Evolutionary conservation across 768 basidiomycete species (phyloP), one percentile per base, ranked within the genome.

Genomic region (Galerina sulciceps): DNA sequence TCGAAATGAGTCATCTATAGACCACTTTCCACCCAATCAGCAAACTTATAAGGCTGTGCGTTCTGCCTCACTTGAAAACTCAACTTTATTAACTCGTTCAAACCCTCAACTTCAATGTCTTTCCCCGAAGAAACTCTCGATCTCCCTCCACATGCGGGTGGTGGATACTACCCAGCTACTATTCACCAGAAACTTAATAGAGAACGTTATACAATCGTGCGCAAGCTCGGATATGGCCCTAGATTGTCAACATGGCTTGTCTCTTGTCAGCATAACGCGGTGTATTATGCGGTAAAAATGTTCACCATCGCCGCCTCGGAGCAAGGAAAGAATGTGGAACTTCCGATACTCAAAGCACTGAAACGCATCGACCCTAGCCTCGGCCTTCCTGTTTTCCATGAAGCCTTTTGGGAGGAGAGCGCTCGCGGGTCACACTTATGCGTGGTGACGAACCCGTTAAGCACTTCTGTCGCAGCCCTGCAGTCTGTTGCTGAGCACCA

Each of bases 61-160:
- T n/a, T n/a, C n/a, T n/a, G n/a, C n/a, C n/a, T n/a, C n/a, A n/a
- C n/a, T n/a, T n/a, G n/a, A n/a, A n/a, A n/a, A n/a, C n/a, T n/a
- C n/a, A n/a, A n/a, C n/a, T n/a, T n/a, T n/a, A n/a, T n/a, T n/a
- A n/a, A n/a, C n/a, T n/a, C n/a, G n/a, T n/a, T n/a, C n/a, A n/a
- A n/a, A n/a, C n/a, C n/a, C n/a, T n/a, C n/a, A n/a, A n/a, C n/a
- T n/a, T n/a, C n/a, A n/a, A 62, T 62, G 55, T 60, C 58, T 20
- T 65, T 63, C 43, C 61, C 65, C 18, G 62, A 65, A 51, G 65
- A 66, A 63, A 56, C 65, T 46, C 55, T 65, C 47, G 44, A 65
- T 35, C 54, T 63, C 5, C 38, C 62, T 13, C 45, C 49, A 17
- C 6, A 37, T 22, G 43, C 55, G 17, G 65, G 62, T 37, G 62